phyloP scores from a whole-genome alignment of 371 early-diverging fungal genomes.

The Furculomyces boomerangus region DNA sequence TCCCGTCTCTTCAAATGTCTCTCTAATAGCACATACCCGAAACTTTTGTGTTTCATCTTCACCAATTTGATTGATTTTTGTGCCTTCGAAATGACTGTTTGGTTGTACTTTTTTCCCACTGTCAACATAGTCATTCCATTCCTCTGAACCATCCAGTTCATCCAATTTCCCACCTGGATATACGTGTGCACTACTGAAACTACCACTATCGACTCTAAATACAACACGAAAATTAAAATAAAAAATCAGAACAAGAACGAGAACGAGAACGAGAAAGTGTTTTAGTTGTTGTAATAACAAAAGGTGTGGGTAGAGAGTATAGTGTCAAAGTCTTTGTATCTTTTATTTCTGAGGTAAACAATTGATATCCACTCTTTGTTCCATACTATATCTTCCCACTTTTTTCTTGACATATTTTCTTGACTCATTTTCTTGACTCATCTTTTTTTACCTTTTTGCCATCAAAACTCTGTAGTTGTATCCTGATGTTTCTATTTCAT shows the following conservation, averaged over 20 bases:
- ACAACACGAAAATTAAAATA: background rate
- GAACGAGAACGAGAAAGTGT: background rate
- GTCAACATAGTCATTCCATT: background rate
- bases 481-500: background rate
- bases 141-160: slow-evolving; percentile 1
- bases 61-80: background rate
- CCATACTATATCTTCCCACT: background rate
- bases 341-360: too few species aligned
- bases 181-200: slow-evolving; percentile 14
- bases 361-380: too few species aligned
- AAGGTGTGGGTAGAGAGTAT: too few species aligned
- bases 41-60: slow-evolving; percentile 5
- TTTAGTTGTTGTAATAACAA: too few species aligned
- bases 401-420: background rate
- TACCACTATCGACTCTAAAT: slow-evolving; percentile 9
- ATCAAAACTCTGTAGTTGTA: slow-evolving; percentile 21
- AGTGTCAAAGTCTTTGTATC: too few species aligned
- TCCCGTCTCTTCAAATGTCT: slow-evolving; percentile 70
- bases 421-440: background rate
- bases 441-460: slow-evolving; percentile 12
- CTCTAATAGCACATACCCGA: slow-evolving; percentile 56
- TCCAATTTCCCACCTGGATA: slow-evolving; percentile 23
- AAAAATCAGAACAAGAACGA: background rate
- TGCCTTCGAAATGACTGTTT: too few species aligned
- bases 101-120: background rate